Evolutionary conservation across 805 yeast species (phyloP), one percentile per base, ranked within the genome.

Genomic region (Candida ponderosae): DNA sequence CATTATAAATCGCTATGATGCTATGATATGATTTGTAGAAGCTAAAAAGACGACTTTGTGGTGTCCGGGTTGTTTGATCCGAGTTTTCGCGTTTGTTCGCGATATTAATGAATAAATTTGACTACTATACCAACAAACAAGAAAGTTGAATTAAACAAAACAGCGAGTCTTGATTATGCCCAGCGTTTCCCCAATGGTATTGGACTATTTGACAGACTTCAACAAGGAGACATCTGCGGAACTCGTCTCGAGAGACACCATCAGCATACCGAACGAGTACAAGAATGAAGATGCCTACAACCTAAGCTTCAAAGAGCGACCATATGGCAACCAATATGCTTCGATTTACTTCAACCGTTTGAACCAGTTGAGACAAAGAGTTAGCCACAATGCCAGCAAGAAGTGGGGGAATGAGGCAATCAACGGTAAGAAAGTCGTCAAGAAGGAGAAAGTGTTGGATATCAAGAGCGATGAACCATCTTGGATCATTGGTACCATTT

Each of bases 401-500:
- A 71, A 72, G 45, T 81, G 90, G 89, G 75, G 76, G 29, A 55
- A 68, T 24, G 75, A 63, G 42, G 56, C 53, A 23, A 58, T 72
- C 27, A 56, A 60, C 26, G 67, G 65, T 5, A 56, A 53, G 30
- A 40, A 40, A 18, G 68, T 63, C 3, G 56, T 54, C 15, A 59
- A 58, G 60, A 66, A 54, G 59, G 71, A 71, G 28, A 68, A 57
- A 51, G 73, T 77, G 2, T 59, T 87, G 40, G 94, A 86, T 48
- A 75, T 86, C 8, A 60, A 63, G 10, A 67, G 72, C 24, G 74
- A 78, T 40, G 68, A 73, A 41, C 70, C 81, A 16, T 72, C 85
- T 43, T 93, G 90, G 90, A 78, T 87, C 11, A 68, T 81, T 19
- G 98, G 98, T 3, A 86, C 97, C 0, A 69, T 89, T 0, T 87